These are phyloP conservation scores for Mucor circinelloides DNA, from an alignment of 371 early-diverging fungal genomes.

Conservation along the genomic window DNA sequence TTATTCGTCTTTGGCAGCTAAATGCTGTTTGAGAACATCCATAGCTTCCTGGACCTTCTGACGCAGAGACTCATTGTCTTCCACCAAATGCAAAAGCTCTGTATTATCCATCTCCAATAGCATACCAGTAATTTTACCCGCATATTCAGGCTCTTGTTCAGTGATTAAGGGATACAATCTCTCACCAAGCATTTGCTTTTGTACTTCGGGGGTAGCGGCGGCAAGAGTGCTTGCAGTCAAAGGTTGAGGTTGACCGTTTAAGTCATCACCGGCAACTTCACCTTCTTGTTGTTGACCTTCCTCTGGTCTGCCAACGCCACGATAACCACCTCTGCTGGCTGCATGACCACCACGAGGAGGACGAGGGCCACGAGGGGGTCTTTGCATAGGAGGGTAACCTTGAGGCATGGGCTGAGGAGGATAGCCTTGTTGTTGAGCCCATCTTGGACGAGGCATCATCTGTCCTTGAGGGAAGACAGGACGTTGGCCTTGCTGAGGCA, in stretches of 20 bases:
- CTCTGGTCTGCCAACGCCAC: not conserved
- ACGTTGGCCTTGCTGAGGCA: slow-evolving; percentile 61
- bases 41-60: slow-evolving; percentile 86
- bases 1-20: slow-evolving; percentile 55
- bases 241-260: slow-evolving; percentile 21
- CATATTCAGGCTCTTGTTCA: slow-evolving; percentile 58
- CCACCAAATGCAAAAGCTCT: slow-evolving; percentile 80
- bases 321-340: slow-evolving; percentile 19
- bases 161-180: slow-evolving; percentile 78
- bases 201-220: slow-evolving; percentile 66
- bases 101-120: slow-evolving; percentile 90
- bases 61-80: slow-evolving; percentile 59
- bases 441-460: slow-evolving; percentile 43
- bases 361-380: slow-evolving; percentile 35
- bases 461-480: slow-evolving; percentile 58
- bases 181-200: slow-evolving; percentile 89
- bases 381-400: slow-evolving; percentile 20
- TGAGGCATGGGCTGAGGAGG: slow-evolving; percentile 22
- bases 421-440: slow-evolving; percentile 49
- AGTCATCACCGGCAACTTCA: slow-evolving; percentile 8
- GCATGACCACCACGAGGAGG: slow-evolving; percentile 28
- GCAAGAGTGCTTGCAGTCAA: slow-evolving; percentile 74
- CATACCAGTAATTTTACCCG: slow-evolving; percentile 95
- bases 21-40: slow-evolving; percentile 74
- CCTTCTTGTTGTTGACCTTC: slow-evolving; percentile 4